Conservation (phyloP, 176 grass and related monocot genomes). For the Aechmea fasciata region DNA sequence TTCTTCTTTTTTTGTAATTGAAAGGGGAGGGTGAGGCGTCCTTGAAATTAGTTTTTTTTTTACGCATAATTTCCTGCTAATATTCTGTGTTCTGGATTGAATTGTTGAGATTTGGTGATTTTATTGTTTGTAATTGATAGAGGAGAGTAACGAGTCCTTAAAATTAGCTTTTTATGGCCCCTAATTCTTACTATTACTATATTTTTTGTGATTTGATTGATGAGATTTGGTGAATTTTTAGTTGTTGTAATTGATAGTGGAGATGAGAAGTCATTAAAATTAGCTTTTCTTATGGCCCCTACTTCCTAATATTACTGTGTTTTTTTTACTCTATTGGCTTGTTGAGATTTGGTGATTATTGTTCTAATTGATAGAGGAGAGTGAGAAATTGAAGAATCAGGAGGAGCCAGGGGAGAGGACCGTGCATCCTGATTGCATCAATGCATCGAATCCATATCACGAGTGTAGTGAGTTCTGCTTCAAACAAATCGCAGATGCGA, state of each 20-base stretch:
- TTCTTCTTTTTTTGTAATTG: too few species aligned
- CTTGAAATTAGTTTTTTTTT: too few species aligned
- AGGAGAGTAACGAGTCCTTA: too few species aligned
- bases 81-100: neutral
- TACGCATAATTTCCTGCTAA: neutral
- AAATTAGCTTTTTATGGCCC: too few species aligned
- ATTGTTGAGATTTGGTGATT: conserved; percentile 2
- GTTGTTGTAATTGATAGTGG: too few species aligned
- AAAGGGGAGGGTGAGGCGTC: too few species aligned
- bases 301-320: conserved; percentile 3
- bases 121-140: neutral
- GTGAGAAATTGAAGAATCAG: neutral
- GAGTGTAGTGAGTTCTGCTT: conserved; percentile 61
- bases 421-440: conserved; percentile 60
- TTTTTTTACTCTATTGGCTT: neutral
- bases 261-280: too few species aligned
- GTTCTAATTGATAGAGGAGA: conserved; percentile 7
- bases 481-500: conserved; percentile 46
- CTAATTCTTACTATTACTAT: too few species aligned
- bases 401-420: conserved; percentile 26
- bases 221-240: too few species aligned
- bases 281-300: too few species aligned
- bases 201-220: too few species aligned
- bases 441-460: conserved; percentile 61
- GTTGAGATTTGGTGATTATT: conserved; percentile 8